These are phyloP conservation scores for Agapanthus africanus DNA, from an alignment of 106 monocot species.

Conservation along the genomic window DNA sequence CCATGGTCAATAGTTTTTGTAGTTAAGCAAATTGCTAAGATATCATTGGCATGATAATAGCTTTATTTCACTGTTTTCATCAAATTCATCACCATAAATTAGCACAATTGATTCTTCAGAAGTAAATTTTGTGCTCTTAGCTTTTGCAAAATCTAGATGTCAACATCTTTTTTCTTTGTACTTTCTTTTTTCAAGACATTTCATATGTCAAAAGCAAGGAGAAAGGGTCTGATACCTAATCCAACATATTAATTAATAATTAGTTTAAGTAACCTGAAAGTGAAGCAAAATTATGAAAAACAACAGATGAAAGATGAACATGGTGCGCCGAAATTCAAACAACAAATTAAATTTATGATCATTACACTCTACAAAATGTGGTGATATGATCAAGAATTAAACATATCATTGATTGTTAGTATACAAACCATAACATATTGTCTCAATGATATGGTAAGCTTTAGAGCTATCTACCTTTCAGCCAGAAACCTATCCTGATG, in stretches of 20 bases:
- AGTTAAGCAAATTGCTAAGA: background rate
- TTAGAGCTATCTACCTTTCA: slow-evolving; percentile 25
- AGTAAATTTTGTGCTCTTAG: background rate
- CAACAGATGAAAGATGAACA: background rate
- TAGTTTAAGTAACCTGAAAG: background rate
- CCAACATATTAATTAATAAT: background rate
- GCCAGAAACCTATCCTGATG: slow-evolving; percentile 13
- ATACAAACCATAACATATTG: background rate
- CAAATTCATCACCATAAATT: background rate
- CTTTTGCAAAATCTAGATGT: background rate
- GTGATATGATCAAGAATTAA: background rate
- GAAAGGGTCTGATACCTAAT: background rate
- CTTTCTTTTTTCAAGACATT: background rate
- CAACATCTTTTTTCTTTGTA: background rate
- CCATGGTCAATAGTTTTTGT: background rate
- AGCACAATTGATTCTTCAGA: background rate
- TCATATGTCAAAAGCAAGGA: background rate
- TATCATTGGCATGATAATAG: background rate
- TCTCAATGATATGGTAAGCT: slow-evolving; percentile 2
- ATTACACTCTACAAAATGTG: background rate
- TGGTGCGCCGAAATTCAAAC: background rate
- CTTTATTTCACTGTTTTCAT: background rate
- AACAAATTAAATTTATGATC: background rate
- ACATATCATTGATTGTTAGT: background rate
- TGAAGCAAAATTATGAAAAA: background rate